A percentile compares a stretch with the other conserved stretches of the same genome.
Evolutionary conservation across 2,329 filamentous ascomycete genomes (phyloP).

Genomic region (Polytolypa hystricis): DNA sequence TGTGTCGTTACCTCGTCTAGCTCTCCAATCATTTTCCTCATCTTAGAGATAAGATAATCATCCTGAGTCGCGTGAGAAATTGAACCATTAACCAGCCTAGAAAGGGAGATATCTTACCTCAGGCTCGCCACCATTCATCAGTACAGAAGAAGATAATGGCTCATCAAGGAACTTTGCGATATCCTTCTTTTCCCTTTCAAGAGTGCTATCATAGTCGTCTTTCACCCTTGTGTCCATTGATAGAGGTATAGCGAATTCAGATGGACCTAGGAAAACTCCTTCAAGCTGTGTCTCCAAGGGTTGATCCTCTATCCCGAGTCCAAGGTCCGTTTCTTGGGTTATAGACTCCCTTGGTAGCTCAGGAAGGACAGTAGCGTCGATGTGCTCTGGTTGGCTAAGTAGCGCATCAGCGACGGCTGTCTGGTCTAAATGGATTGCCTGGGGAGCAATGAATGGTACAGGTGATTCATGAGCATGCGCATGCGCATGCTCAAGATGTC

Average conservation of each 20-base stretch:
- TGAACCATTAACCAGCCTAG: no score
- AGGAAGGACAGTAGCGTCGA: not conserved
- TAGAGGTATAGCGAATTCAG: conserved; percentile 31
- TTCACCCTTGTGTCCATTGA: conserved; percentile 35
- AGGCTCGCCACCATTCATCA: conserved; percentile 3
- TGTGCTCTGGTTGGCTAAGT: conserved; percentile 3
- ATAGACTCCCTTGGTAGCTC: not conserved
- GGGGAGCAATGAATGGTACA: conserved; percentile 18
- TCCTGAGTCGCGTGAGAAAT: conserved; percentile 17
- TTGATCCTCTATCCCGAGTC: conserved; percentile 13
- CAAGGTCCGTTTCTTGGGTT: conserved; percentile 3
- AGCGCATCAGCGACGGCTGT: conserved; percentile 2
- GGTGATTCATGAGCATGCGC: conserved; percentile 16
- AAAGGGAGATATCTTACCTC: conserved; percentile 22
- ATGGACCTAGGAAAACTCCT: conserved; percentile 26
- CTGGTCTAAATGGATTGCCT: conserved; percentile 16
- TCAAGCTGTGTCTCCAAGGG: conserved; percentile 15
- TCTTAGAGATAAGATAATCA: conserved; percentile 18
- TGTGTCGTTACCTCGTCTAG: conserved; percentile 35
- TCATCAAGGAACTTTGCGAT: conserved; percentile 21
- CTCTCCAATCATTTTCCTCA: conserved; percentile 24
- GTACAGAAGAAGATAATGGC: not conserved
- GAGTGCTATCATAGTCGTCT: conserved; percentile 29
- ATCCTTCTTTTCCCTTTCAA: conserved; percentile 19
- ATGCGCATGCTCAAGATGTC: conserved; percentile 8